Base-by-base conservation (phyloP, 345 rosid genomes). In the Lepidium aucheri region DNA sequence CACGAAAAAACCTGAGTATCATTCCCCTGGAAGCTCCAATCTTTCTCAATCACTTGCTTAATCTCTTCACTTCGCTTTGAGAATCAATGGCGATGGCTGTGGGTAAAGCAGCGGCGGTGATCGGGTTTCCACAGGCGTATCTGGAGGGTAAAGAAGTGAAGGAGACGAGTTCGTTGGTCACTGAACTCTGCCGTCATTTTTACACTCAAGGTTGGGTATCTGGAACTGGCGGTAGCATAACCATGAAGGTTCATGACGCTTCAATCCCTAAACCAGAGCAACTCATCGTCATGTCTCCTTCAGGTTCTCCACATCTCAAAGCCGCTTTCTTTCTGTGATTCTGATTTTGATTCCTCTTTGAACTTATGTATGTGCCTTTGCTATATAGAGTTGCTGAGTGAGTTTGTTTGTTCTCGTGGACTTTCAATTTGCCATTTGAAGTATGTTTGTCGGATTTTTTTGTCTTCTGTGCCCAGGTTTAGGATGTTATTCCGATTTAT, bases 231-330 rank as follows among this genome's bases (percentile, higher is more conserved):
- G 97, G 98, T 24, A 93, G 98, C 76, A 87, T 90, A 78, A 85
- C 98, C 28, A 69, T 81, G 55, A 88, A 88, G 77, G 92, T 80
- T 74, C 92, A 85, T 54, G 98, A 93, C 58, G 84, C 83, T 62
- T 82, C 81, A 52, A 77, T 90, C 50, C 96, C 96, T 46, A 84
- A 81, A 67, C 73, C 82, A 6, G 66, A 74, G 8, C 98, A 90
- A 76, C 89, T 93, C 75, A 83, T 93, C 80, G 41, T 88, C 83
- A 84, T 93, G 96, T 93, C 98, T 47, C 97, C 98, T 78, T 93
- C 98, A 80, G 98, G 97, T 90, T 59, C 55, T 26, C 54, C 26
- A 13, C 56, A 15, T 68, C 64, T 53, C 32, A 20, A 40, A 13
- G 46, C 41, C 39, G 2, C 9, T 18, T 35, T 14, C 45, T 18